phyloP scores from a whole-genome alignment of 2,329 filamentous ascomycete species.

The Dactylellina cionopaga region DNA sequence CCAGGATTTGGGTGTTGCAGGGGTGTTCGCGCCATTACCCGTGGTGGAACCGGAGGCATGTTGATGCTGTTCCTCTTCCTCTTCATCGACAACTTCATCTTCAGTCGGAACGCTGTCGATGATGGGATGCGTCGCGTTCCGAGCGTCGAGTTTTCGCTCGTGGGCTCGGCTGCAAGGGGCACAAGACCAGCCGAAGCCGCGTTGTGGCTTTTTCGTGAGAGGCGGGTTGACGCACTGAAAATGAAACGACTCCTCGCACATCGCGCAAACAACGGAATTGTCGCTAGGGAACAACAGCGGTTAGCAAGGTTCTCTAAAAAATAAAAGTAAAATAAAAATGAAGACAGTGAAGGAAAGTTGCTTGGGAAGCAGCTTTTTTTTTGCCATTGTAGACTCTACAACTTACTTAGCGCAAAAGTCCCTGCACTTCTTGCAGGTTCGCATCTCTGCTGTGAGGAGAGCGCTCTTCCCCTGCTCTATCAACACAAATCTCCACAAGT shows the following conservation, averaged over 20 bases:
- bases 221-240: constrained; percentile 97
- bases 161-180: constrained; percentile 95
- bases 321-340: constrained; percentile 54
- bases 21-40: constrained; percentile 52
- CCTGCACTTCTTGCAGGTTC: constrained; percentile 91
- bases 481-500: constrained; percentile 95
- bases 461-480: constrained; percentile 94
- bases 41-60: constrained; percentile 42
- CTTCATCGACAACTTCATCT: constrained; percentile 70
- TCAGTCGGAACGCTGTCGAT: constrained; percentile 63
- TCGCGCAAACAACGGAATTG: constrained; percentile 49
- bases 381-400: no score
- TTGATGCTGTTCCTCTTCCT: constrained; percentile 68
- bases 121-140: constrained; percentile 67
- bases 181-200: constrained; percentile 98
- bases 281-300: constrained; percentile 21
- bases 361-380: no score
- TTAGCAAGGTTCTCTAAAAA: constrained; percentile 10
- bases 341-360: no score
- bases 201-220: constrained; percentile 91
- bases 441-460: constrained; percentile 93
- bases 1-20: constrained; percentile 52
- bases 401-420: constrained; percentile 89
- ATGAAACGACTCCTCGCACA: constrained; percentile 75
- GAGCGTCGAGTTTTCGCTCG: constrained; percentile 88